Percentiles rank a stretch among this genome's conserved stretches.
These are phyloP conservation scores for Cyphellophora attinorum DNA, from an alignment of 2,329 filamentous ascomycete species.

Conservation along the genomic window DNA sequence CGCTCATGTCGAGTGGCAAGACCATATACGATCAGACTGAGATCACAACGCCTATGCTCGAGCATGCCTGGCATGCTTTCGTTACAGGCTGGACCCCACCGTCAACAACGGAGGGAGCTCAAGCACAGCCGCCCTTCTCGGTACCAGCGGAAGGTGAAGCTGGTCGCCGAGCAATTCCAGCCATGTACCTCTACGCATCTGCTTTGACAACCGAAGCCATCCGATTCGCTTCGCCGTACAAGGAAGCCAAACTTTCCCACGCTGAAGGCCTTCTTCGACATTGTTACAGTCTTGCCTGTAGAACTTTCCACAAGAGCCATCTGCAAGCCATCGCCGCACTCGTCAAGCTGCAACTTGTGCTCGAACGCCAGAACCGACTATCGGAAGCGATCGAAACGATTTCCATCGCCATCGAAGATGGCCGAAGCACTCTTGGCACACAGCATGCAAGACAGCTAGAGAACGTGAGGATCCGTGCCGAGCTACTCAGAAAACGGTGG, in stretches of 20 bases:
- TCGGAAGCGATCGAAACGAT: conserved; percentile 13
- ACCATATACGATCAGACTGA: conserved; percentile 2
- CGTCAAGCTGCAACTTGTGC: conserved; percentile 10
- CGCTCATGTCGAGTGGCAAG: background rate
- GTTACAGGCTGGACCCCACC: background rate
- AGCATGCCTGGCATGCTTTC: conserved; percentile 1
- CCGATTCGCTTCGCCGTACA: background rate
- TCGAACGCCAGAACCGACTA: conserved; percentile 9
- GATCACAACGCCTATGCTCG: conserved; percentile 12
- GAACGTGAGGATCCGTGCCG: conserved; percentile 8
- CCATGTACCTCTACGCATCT: background rate
- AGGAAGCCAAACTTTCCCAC: conserved; percentile 5
- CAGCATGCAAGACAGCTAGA: conserved; percentile 15
- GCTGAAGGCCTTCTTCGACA: conserved; percentile 2
- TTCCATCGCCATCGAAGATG: conserved; percentile 11
- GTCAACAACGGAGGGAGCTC: background rate
- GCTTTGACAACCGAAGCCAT: background rate
- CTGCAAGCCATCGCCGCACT: conserved; percentile 14
- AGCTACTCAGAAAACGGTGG: conserved; percentile 8
- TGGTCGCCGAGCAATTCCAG: background rate
- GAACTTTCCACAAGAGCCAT: conserved; percentile 2
- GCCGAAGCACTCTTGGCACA: conserved; percentile 12
- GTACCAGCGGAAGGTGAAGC: background rate
- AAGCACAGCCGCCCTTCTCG: too few species aligned
- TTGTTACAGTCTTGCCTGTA: conserved; percentile 4